Evolutionary conservation across 1,139 yeast species (phyloP), one percentile per base, ranked within the genome.

Genomic region (Saccharomycopsis hybrid): DNA sequence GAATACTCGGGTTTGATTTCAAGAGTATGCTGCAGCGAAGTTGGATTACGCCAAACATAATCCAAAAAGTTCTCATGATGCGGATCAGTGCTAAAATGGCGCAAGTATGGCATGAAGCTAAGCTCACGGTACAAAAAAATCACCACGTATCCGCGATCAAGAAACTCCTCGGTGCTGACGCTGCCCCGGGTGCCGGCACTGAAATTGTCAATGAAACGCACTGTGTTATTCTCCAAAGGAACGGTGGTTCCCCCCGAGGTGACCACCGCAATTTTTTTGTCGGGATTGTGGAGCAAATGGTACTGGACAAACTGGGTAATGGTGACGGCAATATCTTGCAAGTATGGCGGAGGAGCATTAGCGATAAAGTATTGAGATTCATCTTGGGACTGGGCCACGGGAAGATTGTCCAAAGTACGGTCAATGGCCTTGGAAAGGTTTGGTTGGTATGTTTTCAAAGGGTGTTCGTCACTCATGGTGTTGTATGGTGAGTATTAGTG

Each of bases 191-290:
- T 92, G 28, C 98, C 98, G 30, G 97, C 97, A 59, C 95, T 84
- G 65, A 94, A 94, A 63, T 92, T 92, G 65, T 92, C 99, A 62
- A 92, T 89, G 66, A 92, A 92, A 52, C 99, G 69, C 13, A 92
- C 98, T 0, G 98, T 94, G 62, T 94, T 92, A 66, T 89, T 89
- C 61, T 92, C 99, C 57, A 92, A 71, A 0, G 99, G 99, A 0
- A 94, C 99, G 0, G 97, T 90, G 1, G 98, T 92, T 35, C 98
- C 99, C n/a, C 99, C 99, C 8, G 92, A 82, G 0, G 97, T 92
- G 2, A 92, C 94, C 51, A 92, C 68, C 0, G 82, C 97, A 25
- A 92, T 76, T 54, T 72, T 76, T 30, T 46, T 35, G 11, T 43
- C 18, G n/a, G 31, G 7, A 27, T 30, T 46, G 8, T 66, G 52